A percentile compares a stretch with the other conserved stretches of the same genome.
Evolutionary conservation across 202 grass and related monocot species (phyloP).

Genomic region (Miscanthus sacchariflorus): DNA sequence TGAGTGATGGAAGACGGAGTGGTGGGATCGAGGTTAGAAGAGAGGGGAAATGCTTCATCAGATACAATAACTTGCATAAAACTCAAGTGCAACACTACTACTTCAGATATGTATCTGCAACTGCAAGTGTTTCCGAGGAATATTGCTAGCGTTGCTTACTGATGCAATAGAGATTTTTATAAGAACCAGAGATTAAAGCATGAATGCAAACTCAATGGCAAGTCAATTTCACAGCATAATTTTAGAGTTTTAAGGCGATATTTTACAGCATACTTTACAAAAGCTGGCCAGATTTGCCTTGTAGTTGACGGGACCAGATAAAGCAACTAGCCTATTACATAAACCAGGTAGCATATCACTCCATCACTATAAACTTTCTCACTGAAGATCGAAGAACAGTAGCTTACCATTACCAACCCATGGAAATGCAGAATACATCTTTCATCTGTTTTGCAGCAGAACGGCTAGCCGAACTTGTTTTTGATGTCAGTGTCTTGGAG

Average conservation of each 20-base stretch:
- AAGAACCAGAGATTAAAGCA: not conserved
- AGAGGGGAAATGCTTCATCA: not conserved
- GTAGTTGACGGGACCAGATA: not conserved
- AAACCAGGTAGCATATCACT: not conserved
- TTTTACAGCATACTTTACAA: not conserved
- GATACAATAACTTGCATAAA: not conserved
- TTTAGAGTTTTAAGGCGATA: not conserved
- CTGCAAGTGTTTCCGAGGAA: not conserved
- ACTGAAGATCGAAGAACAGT: not conserved
- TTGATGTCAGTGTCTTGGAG: constrained; percentile 8
- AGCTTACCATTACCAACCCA: not conserved
- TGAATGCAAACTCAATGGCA: not conserved
- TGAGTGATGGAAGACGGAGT: not conserved
- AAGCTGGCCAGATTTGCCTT: not conserved
- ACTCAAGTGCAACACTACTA: not conserved
- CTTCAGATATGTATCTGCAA: constrained; percentile 5
- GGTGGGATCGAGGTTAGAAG: not conserved
- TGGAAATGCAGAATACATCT: not conserved
- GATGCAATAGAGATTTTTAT: not conserved
- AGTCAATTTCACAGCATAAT: not conserved
- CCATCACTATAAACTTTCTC: not conserved
- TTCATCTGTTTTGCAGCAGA: not conserved
- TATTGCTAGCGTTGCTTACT: not conserved
- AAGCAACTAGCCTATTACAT: not conserved
- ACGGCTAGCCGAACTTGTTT: constrained; percentile 1